Conservation (phyloP, 225 moss, liverwort and hornwort genomes). For the Polytrichum commune region DNA sequence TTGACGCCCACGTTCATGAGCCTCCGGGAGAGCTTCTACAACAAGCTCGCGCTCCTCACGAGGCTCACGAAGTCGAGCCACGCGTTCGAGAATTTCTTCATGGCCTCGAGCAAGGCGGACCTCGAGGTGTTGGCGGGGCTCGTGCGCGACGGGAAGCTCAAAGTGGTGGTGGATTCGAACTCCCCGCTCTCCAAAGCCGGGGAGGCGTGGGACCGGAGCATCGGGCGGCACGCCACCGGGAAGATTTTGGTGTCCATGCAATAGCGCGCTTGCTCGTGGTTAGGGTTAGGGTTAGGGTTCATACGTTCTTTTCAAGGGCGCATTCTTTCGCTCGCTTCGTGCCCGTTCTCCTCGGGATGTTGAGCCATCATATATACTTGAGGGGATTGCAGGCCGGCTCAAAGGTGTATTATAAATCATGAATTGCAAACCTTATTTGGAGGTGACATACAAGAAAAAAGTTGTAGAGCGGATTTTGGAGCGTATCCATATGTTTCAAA, state of each 20-base stretch:
- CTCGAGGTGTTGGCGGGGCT: slow-evolving; percentile 42
- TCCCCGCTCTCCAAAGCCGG: slow-evolving; percentile 39
- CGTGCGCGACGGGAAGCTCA: slow-evolving; percentile 42
- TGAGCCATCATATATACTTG: too few relatives aligned
- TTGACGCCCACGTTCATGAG: slow-evolving; percentile 20
- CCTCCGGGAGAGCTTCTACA: slow-evolving; percentile 6
- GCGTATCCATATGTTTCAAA: too few relatives aligned
- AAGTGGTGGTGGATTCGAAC: slow-evolving; percentile 48
- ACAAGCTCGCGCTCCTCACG: slow-evolving; percentile 2
- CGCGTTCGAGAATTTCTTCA: slow-evolving; percentile 10
- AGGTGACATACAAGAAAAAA: too few relatives aligned
- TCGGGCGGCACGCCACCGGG: slow-evolving; percentile 62
- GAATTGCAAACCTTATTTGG: too few relatives aligned
- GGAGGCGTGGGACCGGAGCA: slow-evolving; percentile 68
- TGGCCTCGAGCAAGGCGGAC: slow-evolving; percentile 33
- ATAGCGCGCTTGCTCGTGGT: too few relatives aligned
- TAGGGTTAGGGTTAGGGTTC: too few relatives aligned
- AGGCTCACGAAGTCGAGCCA: slow-evolving; percentile 13
- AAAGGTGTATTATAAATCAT: too few relatives aligned
- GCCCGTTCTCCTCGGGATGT: too few relatives aligned
- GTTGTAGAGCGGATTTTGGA: too few relatives aligned
- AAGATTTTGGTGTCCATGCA: slow-evolving; percentile 34
- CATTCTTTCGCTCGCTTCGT: too few relatives aligned
- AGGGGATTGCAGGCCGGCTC: too few relatives aligned
- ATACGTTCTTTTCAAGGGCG: too few relatives aligned